Evolutionary conservation across 495 filamentous ascomycete species (phyloP), one percentile per base, ranked within the genome.

Genomic region (Friedmanniomyces simplex): DNA sequence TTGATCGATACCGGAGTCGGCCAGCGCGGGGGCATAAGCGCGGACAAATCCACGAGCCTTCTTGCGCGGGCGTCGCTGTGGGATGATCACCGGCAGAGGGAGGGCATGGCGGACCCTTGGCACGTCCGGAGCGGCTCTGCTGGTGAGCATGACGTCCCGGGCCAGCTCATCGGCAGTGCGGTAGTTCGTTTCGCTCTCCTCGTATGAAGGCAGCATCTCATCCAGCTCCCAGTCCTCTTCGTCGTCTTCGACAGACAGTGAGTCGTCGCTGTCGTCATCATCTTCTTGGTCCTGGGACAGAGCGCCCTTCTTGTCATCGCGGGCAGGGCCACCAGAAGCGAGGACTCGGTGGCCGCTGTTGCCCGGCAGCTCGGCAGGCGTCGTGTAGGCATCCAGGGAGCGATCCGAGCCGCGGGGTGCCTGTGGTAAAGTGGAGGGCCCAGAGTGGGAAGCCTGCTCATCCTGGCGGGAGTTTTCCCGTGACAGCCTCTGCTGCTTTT

Each of bases 141-240:
- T 52, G 26, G 50, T 46, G 21, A 63, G 51, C 46, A 66, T 66
- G 21, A 56, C 68, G 56, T 67, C 58, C 25, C 53, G 58, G 46
- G 65, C 57, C 24, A 66, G 53, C 47, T 63, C 21, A 24, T 64
- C 56, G 1, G 42, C 43, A 45, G 42, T 20, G 1, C 50, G 37
- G 26, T 52, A 41, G 1, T 58, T 52, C 0, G 28, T 11, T 45
- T 52, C 43, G 51, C 66, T 37, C 16, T 52, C 26, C 20, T 25
- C 26, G 20, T 52, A 34, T 8, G 49, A 52, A 10, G 49, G 49
- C n/a, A 20, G 18, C 4, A 73, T 72, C 54, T 78, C 78, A 61
- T 81, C 78, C 18, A 79, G 72, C 18, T 73, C 65, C 77, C 76
- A 79, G 56, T 73, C 71, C 55, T 69, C 68, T 53, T 78, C 77